A percentile compares a stretch with the other conserved stretches of the same genome.
Conservation (phyloP, 2,329 filamentous ascomycete species). For the Colletotrichum tofieldiae region DNA sequence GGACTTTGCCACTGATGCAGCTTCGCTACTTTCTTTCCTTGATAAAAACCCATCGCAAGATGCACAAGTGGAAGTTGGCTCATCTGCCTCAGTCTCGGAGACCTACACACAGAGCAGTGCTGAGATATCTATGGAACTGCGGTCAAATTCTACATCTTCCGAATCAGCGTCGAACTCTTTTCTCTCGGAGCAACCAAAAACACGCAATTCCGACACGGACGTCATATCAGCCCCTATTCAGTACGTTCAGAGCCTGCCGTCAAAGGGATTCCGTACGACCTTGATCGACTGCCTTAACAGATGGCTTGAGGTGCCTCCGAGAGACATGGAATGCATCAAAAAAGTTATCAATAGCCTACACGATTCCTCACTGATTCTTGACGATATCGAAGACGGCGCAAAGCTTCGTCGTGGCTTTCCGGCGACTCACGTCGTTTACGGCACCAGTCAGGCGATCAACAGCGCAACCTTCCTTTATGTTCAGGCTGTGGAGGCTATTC, state of each 20-base stretch:
- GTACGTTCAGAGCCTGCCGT: background rate
- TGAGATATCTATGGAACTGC: background rate
- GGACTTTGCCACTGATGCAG: background rate
- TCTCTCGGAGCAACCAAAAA: background rate
- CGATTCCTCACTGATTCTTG: constrained; percentile 59
- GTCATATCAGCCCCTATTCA: background rate
- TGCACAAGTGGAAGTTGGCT: background rate
- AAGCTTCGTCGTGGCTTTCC: constrained; percentile 83
- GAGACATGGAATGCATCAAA: background rate
- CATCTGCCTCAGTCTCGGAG: background rate
- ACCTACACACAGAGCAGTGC: background rate
- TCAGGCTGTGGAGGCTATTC: constrained; percentile 80
- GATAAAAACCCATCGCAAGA: background rate
- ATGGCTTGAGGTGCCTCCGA: background rate
- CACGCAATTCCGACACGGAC: background rate
- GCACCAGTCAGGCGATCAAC: constrained; percentile 89
- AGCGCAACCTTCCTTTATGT: constrained; percentile 93
- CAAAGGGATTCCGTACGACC: background rate
- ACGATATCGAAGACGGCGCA: constrained; percentile 89
- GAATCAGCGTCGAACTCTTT: background rate
- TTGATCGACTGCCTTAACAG: background rate
- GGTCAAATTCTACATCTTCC: background rate
- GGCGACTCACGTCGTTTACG: constrained; percentile 87
- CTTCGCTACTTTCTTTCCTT: background rate
- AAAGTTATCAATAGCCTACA: background rate